A percentile compares a stretch with the other conserved stretches of the same genome.
phyloP scores from a whole-genome alignment of 176 grass and related monocot species.

The Neostapfia colusana region DNA sequence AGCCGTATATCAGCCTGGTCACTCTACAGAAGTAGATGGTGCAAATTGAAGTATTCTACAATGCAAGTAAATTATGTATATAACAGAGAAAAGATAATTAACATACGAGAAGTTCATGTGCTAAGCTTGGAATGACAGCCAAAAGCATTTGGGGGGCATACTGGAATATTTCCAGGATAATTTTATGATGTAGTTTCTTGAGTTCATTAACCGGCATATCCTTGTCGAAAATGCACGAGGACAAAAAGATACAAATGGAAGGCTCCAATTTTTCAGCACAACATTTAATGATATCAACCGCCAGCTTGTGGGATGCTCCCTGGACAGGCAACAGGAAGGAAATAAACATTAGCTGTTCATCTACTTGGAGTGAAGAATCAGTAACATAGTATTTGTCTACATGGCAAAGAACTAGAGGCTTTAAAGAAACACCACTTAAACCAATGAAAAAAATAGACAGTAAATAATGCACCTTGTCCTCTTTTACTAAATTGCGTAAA shows the following conservation, averaged over 20 bases:
- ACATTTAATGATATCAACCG: slow-evolving; percentile 60
- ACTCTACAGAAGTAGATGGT: slow-evolving; percentile 48
- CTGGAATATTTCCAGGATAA: slow-evolving; percentile 91
- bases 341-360: slow-evolving; percentile 25
- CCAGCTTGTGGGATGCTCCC: slow-evolving; percentile 71
- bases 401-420: slow-evolving; percentile 26
- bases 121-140: slow-evolving; percentile 79
- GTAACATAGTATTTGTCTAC: not conserved
- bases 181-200: slow-evolving; percentile 60
- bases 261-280: slow-evolving; percentile 71
- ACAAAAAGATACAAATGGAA: slow-evolving; percentile 57
- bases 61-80: slow-evolving; percentile 8
- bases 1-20: slow-evolving; percentile 73
- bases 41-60: slow-evolving; percentile 29
- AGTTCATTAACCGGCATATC: slow-evolving; percentile 49
- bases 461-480: slow-evolving; percentile 68
- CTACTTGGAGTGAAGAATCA: slow-evolving; percentile 30
- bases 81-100: slow-evolving; percentile 37
- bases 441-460: slow-evolving; percentile 12
- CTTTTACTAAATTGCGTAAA: slow-evolving; percentile 77
- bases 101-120: slow-evolving; percentile 78
- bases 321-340: slow-evolving; percentile 49
- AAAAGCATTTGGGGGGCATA: slow-evolving; percentile 74
- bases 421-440: slow-evolving; percentile 23
- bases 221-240: slow-evolving; percentile 60